Evolutionary conservation across 129 eudicot genomes (phyloP).

Genomic region (Lactuca saligna): DNA sequence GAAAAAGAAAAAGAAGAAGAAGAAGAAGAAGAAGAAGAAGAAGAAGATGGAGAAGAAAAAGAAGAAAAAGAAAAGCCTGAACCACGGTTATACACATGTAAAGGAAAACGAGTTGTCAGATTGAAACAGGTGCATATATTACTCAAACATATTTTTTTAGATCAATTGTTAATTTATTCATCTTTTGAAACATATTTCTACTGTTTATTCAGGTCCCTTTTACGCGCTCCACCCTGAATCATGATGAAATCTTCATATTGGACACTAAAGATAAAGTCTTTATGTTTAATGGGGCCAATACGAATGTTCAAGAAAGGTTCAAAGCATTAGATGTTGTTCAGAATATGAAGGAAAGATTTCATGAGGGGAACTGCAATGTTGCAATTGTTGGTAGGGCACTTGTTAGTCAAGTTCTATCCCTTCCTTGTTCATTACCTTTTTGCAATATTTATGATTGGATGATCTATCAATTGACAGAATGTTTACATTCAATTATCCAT

Average conservation of each 20-base stretch:
- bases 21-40: slow-evolving; percentile 13
- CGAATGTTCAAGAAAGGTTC: slow-evolving; percentile 78
- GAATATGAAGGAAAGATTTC: slow-evolving; percentile 72
- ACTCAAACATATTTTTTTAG: background rate
- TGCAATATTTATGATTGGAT: no score
- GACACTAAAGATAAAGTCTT: slow-evolving; percentile 77
- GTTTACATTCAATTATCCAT: background rate
- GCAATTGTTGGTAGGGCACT: slow-evolving; percentile 78
- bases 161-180: slow-evolving; percentile 7
- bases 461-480: no score
- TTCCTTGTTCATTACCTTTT: background rate
- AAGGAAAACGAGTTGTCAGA: slow-evolving; percentile 84
- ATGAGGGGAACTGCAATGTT: slow-evolving; percentile 77
- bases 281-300: slow-evolving; percentile 81
- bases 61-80: slow-evolving; percentile 36
- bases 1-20: slow-evolving; percentile 13
- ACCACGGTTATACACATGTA: slow-evolving; percentile 76
- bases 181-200: background rate
- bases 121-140: slow-evolving; percentile 68
- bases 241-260: slow-evolving; percentile 86
- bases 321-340: slow-evolving; percentile 81
- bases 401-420: slow-evolving; percentile 17
- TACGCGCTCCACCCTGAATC: slow-evolving; percentile 71
- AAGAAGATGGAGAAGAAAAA: slow-evolving; percentile 50
- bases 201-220: slow-evolving; percentile 63